Evolutionary conservation across 2,329 filamentous ascomycete species (phyloP).

Genomic region (Ophiostoma himal-ulmi): DNA sequence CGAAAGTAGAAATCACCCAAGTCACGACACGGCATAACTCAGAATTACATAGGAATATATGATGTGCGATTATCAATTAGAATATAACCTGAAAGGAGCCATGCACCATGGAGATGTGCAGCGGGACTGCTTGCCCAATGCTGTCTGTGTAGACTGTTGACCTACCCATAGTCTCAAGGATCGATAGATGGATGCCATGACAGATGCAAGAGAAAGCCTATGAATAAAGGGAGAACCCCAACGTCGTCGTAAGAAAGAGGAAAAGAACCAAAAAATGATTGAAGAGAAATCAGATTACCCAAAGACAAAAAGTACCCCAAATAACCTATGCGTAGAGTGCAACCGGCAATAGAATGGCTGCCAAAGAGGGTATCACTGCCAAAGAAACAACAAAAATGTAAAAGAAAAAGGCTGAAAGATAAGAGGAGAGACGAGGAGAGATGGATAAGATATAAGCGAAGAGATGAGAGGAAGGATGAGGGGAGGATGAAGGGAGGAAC

Average conservation of each 20-base stretch:
- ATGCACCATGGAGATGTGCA: background rate
- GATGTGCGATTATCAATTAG: background rate
- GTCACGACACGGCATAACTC: too few relatives aligned
- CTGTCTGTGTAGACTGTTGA: background rate
- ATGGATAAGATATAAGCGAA: background rate
- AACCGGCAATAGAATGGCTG: background rate
- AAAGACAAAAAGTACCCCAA: background rate
- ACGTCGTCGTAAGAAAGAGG: background rate
- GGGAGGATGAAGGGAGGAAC: background rate
- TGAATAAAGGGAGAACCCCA: background rate
- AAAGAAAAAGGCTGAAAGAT: background rate
- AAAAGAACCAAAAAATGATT: background rate
- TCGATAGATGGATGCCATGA: background rate
- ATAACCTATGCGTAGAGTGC: background rate
- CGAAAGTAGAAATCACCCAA: background rate
- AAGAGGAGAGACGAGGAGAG: background rate
- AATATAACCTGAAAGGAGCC: background rate
- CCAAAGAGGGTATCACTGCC: constrained; percentile 4
- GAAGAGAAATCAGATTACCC: background rate
- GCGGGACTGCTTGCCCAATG: too few relatives aligned
- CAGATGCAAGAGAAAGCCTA: background rate
- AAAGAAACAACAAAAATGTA: background rate
- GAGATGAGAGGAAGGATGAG: background rate
- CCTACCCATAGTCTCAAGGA: background rate
- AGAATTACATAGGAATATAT: too few relatives aligned